Conservation (phyloP, 176 grass and related monocot genomes). For the Secale cereale region DNA sequence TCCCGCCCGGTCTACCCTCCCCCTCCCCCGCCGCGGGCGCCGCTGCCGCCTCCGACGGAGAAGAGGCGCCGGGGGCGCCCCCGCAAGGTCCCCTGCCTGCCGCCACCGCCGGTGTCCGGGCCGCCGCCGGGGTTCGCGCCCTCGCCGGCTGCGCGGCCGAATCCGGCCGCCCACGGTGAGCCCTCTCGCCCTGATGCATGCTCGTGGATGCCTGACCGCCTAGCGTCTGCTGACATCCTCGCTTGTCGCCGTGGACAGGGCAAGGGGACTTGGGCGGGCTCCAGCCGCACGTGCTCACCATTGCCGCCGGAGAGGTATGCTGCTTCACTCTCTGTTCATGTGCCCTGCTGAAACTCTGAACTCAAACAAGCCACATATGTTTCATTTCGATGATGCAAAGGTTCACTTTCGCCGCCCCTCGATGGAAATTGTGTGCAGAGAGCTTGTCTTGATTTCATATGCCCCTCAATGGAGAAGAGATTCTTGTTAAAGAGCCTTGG, state of each 20-base stretch:
- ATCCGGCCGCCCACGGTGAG: not conserved
- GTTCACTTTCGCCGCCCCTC: not conserved
- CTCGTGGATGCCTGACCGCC: not conserved
- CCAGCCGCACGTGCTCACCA: constrained; percentile 39
- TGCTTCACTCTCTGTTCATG: not conserved
- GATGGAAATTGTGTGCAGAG: not conserved
- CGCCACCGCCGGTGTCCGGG: constrained; percentile 22
- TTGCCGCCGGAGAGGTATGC: constrained; percentile 40
- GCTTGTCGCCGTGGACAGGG: not conserved
- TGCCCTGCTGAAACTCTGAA: not conserved
- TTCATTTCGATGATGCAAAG: not conserved
- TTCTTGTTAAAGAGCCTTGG: not conserved
- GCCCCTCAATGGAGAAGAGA: not conserved
- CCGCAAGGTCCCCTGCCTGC: constrained; percentile 29
- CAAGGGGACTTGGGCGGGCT: constrained; percentile 21
- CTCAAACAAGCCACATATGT: not conserved
- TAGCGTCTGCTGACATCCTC: not conserved
- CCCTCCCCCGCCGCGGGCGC: not conserved
- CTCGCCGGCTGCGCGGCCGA: not conserved
- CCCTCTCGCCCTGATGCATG: not conserved
- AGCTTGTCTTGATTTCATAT: not conserved
- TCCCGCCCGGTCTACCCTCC: not conserved
- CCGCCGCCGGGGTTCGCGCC: not conserved
- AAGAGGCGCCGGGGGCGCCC: constrained; percentile 33
- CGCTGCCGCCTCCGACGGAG: not conserved